phyloP scores from a whole-genome alignment of 2,329 filamentous ascomycete species.

The Trichoderma hamatum region DNA sequence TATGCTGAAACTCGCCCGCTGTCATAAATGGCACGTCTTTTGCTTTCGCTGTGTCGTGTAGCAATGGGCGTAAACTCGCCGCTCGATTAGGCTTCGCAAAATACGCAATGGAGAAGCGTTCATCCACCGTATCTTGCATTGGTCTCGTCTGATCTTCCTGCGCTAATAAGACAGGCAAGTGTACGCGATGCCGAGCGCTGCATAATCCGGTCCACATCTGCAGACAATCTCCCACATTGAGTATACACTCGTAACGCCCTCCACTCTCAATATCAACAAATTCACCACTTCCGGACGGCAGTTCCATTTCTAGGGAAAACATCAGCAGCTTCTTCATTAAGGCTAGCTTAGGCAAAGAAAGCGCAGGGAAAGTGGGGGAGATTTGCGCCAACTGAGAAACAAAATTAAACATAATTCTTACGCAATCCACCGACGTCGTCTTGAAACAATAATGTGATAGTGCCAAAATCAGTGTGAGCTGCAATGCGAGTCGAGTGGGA shows the following conservation, averaged over 20 bases:
- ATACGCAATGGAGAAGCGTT: conserved; percentile 22
- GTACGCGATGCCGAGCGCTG: conserved; percentile 22
- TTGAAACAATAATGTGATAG: conserved; percentile 15
- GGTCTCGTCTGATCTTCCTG: not conserved
- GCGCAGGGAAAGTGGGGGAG: not conserved
- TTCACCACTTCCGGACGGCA: conserved; percentile 14
- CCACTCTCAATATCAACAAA: conserved; percentile 20
- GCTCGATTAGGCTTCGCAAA: conserved; percentile 17
- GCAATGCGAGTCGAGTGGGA: conserved; percentile 18
- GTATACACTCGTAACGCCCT: conserved; percentile 20
- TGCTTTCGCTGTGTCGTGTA: not conserved
- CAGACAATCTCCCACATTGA: conserved; percentile 22
- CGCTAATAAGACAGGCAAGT: not conserved
- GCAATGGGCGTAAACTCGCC: conserved; percentile 11
- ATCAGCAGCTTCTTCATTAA: not conserved
- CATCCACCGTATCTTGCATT: not conserved
- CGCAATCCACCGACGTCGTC: conserved; percentile 17
- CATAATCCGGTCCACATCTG: conserved; percentile 17
- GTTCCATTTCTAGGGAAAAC: conserved; percentile 3
- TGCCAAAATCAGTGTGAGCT: conserved; percentile 20
- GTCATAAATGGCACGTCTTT: conserved; percentile 11
- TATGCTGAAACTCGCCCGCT: conserved; percentile 23
- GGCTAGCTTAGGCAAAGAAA: not conserved
- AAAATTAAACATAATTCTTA: not conserved
- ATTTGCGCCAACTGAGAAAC: not conserved